Percentiles rank a stretch among this genome's conserved stretches.
Conservation (phyloP, 139 green algal genomes). For the Auxenochlorella pyrenoidosa region DNA sequence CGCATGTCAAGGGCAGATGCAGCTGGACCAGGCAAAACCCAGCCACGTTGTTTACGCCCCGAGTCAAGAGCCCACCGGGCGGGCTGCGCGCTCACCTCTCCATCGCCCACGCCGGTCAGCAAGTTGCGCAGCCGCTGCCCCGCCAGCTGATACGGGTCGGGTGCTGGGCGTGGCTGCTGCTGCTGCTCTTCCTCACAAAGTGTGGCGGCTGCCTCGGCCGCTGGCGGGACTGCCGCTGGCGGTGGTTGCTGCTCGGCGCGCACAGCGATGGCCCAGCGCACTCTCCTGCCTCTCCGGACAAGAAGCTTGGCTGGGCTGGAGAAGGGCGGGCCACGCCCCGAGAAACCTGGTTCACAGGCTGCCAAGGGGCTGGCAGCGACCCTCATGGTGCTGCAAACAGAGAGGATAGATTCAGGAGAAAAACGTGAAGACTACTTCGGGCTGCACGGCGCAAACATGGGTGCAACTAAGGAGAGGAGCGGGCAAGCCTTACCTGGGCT, state of each 20-base stretch:
- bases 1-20: too few species aligned
- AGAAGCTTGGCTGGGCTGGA: not conserved
- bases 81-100: constrained; percentile 40
- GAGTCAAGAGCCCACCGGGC: too few species aligned
- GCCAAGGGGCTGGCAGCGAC: not conserved
- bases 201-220: not conserved
- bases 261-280: not conserved
- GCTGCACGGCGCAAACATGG: not conserved
- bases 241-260: not conserved
- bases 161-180: not conserved
- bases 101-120: constrained; percentile 41
- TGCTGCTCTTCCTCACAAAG: not conserved
- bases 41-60: too few species aligned
- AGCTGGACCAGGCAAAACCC: too few species aligned
- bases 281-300: not conserved
- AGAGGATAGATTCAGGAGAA: not conserved
- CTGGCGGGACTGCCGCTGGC: not conserved
- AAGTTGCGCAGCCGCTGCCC: constrained; percentile 34
- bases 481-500: too few species aligned
- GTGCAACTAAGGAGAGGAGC: not conserved
- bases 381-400: not conserved
- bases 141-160: constrained; percentile 23
- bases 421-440: too few species aligned
- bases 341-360: not conserved
- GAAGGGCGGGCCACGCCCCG: not conserved